These are phyloP conservation scores for Tetrahymena borealis DNA, from an alignment of 73 alveolate species.

Conservation along the genomic window DNA sequence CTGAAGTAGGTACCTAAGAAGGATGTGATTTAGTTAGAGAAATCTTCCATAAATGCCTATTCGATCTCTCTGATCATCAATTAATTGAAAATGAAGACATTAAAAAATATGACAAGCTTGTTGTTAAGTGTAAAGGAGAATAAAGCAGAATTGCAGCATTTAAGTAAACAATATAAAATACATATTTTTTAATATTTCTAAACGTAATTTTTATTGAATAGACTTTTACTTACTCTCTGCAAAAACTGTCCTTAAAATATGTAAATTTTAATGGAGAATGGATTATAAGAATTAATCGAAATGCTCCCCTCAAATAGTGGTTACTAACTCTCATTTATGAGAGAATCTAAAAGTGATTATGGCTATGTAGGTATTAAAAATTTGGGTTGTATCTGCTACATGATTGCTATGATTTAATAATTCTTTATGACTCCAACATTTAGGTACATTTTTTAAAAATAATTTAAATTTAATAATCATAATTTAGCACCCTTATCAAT, in stretches of 20 bases:
- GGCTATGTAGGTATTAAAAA: constrained; percentile 77
- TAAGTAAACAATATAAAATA: not conserved
- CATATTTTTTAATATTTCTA: not conserved
- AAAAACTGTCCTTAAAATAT: constrained; percentile 34
- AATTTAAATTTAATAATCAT: no score
- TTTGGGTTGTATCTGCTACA: constrained; percentile 90
- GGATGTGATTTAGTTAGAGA: not conserved
- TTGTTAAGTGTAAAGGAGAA: constrained; percentile 39
- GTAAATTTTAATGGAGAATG: constrained; percentile 21
- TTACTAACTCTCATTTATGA: constrained; percentile 73
- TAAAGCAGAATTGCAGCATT: constrained; percentile 48
- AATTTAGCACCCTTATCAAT: no score
- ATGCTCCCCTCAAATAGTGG: constrained; percentile 49
- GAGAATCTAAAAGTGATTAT: constrained; percentile 50
- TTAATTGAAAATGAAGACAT: not conserved
- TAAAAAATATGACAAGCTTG: not conserved
- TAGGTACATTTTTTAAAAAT: not conserved
- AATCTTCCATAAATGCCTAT: constrained; percentile 31
- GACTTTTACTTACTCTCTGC: constrained; percentile 4
- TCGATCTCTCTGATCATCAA: constrained; percentile 10
- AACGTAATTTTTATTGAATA: not conserved
- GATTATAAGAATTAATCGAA: constrained; percentile 34
- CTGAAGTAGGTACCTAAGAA: not conserved
- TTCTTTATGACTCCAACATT: constrained; percentile 90
- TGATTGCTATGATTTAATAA: constrained; percentile 94